phyloP scores from a whole-genome alignment of 345 rosid genomes.

The Isatis tinctoria region DNA sequence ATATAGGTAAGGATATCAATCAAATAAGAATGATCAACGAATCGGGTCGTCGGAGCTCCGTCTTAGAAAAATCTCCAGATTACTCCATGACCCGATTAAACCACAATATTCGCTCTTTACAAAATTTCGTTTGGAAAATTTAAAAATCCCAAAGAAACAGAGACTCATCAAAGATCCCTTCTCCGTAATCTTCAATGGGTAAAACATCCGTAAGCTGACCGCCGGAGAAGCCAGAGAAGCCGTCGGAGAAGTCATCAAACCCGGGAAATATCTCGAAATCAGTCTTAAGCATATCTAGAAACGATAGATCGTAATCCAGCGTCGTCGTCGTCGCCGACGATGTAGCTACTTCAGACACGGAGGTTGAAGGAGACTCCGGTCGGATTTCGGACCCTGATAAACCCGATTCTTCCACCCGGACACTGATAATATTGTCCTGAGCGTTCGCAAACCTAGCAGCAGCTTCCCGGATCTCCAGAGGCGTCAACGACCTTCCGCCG shows the following conservation, averaged over 20 bases:
- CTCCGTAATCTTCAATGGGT: slow-evolving; percentile 29
- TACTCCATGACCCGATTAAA: background rate
- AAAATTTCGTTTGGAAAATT: background rate
- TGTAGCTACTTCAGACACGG: slow-evolving; percentile 38
- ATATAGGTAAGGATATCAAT: background rate
- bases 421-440: background rate
- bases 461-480: slow-evolving; percentile 52
- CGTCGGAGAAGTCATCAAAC: slow-evolving; percentile 44
- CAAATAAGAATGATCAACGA: background rate
- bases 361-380: slow-evolving; percentile 45
- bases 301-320: slow-evolving; percentile 23
- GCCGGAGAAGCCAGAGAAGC: slow-evolving; percentile 17
- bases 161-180: slow-evolving; percentile 40
- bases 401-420: background rate
- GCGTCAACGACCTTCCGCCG: slow-evolving; percentile 45
- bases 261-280: slow-evolving; percentile 53
- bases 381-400: slow-evolving; percentile 31
- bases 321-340: slow-evolving; percentile 29
- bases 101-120: background rate
- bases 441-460: slow-evolving; percentile 53
- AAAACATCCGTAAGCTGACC: slow-evolving; percentile 5
- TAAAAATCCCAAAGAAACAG: slow-evolving; percentile 66
- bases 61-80: background rate
- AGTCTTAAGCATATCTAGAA: slow-evolving; percentile 25
- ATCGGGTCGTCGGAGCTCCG: slow-evolving; percentile 22